Evolutionary conservation across 345 rosid species (phyloP), one percentile per base, ranked within the genome.

Genomic region (Bruguiera parviflora): DNA sequence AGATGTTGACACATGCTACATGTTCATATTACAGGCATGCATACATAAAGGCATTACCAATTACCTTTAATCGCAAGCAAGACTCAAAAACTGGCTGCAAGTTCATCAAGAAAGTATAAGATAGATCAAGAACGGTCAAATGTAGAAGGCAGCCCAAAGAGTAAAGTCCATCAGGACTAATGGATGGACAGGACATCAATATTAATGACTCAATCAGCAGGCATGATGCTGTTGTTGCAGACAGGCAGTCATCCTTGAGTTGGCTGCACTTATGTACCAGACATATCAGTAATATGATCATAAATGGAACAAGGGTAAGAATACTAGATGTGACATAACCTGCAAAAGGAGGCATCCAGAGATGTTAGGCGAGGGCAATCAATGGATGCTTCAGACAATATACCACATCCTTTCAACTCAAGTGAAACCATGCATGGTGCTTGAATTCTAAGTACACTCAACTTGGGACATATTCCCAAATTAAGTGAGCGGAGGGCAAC

Each of bases 371-470:
- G 84, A 61, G 99, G 97, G 72, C 98, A 92, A 33, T 84, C 75
- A 64, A 95, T 89, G 62, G 85, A 82, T 72, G 91, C 98, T 70
- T 90, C 90, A 32, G 97, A 88, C 64, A 90, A 75, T 18, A 87
- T 94, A 73, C 99, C 98, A 60, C 99, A 95, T 69, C 98, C 98
- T 81, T 95, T 87, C 82, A 95, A 82, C 89, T 95, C 99, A 20
- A 95, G 92, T 47, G 89, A 75, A 72, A 82, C 88, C 99, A 95
- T 86, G 68, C 46, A 63, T 6, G 90, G 89, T 18, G 96, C 97
- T 84, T 95, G 88, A 56, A 92, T 90, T 73, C 21, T 77, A 61
- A 95, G 97, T 11, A 75, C 67, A 53, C 77, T 85, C 89, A 95
- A 59, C 79, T 95, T 92, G 19, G 99, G 98, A 75, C 98, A 92